Evolutionary conservation across 2,329 filamentous ascomycete genomes (phyloP), one percentile per base, ranked within the genome.

Genomic region (Pleurostoma richardsiae): DNA sequence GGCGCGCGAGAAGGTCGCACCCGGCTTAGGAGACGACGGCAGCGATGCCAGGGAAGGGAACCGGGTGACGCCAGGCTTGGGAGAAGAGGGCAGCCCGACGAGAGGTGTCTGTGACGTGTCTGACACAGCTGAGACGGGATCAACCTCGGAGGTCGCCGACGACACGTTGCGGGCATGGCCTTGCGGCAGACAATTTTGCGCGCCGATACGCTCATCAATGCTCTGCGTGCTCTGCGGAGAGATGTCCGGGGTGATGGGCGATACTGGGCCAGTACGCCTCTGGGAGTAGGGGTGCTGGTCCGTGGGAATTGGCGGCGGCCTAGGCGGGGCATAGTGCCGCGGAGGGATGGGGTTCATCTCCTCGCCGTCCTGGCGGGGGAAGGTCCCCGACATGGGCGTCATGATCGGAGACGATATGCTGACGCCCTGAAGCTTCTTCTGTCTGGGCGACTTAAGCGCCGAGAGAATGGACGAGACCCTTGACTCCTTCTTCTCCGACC

Each of bases 391-490:
- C 66, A 77, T 76, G 10, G 82, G 81, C 6, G 81, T 85, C 71
- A 82, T 77, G 55, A 85, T 81, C 43, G 82, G 82, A 1, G 81
- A 82, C 10, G 82, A 85, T 55, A 85, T 85, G 58, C 62, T 76
- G 52, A 85, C 63, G 26, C 69, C 74, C 57, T 72, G 76, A 44
- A 68, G 62, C 51, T 74, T 63, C 63, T 72, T 79, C 64, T 73
- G 77, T 52, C 69, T 71, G 5, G 82, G 81, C 19, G 82, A 85
- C 52, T 76, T 77, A 47, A 85, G 70, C n/a, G 75, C 75, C 3
- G 80, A 81, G 44, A 85, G 66, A 49, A 85, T 67, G 10, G 80
- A 82, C 3, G 79, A 80, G 7, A 78, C 66, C 49, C 76, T 74
- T 28, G 81, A 84, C 56, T 79, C 70, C 3, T 68, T 65, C 62